Percentiles rank a stretch among this genome's conserved stretches.
These are phyloP conservation scores for Globisporangium heterothallicum DNA, from an alignment of 352 stramenopile species.

Conservation along the genomic window DNA sequence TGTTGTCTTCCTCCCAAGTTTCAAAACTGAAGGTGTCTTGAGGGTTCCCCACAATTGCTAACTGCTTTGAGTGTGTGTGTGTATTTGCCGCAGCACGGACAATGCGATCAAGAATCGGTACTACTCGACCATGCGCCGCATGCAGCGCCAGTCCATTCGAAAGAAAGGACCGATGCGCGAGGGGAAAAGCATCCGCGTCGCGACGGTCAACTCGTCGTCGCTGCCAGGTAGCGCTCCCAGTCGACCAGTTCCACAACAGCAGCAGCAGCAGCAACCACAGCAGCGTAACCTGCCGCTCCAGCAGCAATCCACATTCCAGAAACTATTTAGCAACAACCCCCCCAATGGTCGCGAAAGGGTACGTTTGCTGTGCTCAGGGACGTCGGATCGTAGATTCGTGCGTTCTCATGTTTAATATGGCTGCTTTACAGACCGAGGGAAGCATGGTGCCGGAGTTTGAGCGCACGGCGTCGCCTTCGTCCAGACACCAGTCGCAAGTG, in stretches of 20 bases:
- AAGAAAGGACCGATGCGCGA: constrained; percentile 82
- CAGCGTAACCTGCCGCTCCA: constrained; percentile 26
- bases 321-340: constrained; percentile 37
- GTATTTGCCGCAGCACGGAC: constrained; percentile 50
- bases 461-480: constrained; percentile 21
- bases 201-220: constrained; percentile 44
- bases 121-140: constrained; percentile 89
- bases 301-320: constrained; percentile 48
- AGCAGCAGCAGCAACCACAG: constrained; percentile 6
- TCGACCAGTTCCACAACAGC: constrained; percentile 9
- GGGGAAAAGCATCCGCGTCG: constrained; percentile 75
- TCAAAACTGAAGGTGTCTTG: too few relatives aligned
- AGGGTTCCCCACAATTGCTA: too few relatives aligned
- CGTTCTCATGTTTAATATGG: constrained; percentile 2
- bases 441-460: constrained; percentile 43
- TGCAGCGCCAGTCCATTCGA: constrained; percentile 82
- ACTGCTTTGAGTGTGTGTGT: too few relatives aligned
- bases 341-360: constrained; percentile 30
- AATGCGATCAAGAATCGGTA: constrained; percentile 92
- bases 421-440: constrained; percentile 21
- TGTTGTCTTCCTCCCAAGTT: too few relatives aligned
- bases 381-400: not conserved
- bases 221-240: constrained; percentile 17
- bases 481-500: constrained; percentile 37
- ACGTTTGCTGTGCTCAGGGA: constrained; percentile 16